Conservation (phyloP, 768 basidiomycete genomes). For the Royoungia palumana region DNA sequence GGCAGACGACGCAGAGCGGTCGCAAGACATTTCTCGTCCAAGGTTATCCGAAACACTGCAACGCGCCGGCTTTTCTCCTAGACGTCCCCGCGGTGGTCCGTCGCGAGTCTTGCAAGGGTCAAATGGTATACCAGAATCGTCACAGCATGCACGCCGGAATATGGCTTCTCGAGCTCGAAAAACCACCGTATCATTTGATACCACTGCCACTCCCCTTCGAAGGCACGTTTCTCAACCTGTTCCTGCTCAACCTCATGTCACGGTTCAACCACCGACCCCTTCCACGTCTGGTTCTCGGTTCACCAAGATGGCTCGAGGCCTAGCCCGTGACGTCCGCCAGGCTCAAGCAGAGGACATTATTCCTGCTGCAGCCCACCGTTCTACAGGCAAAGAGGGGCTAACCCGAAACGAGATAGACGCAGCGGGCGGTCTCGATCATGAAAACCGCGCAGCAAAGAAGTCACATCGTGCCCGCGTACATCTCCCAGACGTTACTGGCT, state of each 20-base stretch:
- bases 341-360: conserved; percentile 29
- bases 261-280: conserved; percentile 60
- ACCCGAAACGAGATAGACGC: conserved; percentile 25
- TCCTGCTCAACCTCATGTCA: conserved; percentile 45
- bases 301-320: conserved; percentile 53
- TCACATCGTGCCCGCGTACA: conserved; percentile 44
- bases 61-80: conserved; percentile 68
- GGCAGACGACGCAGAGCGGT: conserved; percentile 45
- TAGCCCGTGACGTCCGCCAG: conserved; percentile 52
- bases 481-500: conserved; percentile 80
- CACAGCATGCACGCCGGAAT: conserved; percentile 17
- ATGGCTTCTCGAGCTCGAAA: conserved; percentile 36
- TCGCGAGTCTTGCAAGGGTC: conserved; percentile 22
- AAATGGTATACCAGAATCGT: conserved; percentile 9
- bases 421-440: conserved; percentile 3
- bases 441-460: conserved; percentile 15
- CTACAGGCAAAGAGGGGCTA: conserved; percentile 21
- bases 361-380: not conserved
- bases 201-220: conserved; percentile 25
- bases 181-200: conserved; percentile 29
- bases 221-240: conserved; percentile 20
- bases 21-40: conserved; percentile 47
- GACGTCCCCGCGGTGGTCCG: conserved; percentile 58
- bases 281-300: conserved; percentile 55
- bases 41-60: conserved; percentile 70